Evolutionary conservation across 805 yeast species (phyloP).

Genomic region (Yarrowia sp.): DNA sequence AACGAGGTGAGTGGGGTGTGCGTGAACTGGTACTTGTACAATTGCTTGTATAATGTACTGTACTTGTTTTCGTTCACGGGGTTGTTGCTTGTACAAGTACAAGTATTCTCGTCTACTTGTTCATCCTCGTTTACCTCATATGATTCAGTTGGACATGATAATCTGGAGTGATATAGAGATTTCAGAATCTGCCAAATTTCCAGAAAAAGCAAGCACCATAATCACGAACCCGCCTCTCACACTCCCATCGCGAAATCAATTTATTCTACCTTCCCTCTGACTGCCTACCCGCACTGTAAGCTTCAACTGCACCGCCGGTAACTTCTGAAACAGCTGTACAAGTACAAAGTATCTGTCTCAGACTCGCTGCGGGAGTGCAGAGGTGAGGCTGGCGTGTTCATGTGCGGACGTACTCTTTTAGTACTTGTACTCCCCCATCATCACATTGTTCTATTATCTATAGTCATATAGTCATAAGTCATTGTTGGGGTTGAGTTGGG

Average conservation of each 20-base stretch:
- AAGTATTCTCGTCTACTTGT: too few relatives aligned
- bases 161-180: not conserved
- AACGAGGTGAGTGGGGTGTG: too few relatives aligned
- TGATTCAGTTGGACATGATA: not conserved
- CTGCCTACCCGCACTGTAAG: constrained; percentile 1
- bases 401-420: too few relatives aligned
- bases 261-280: not conserved
- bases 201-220: too few relatives aligned
- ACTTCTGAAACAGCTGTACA: constrained; percentile 1
- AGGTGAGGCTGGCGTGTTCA: too few relatives aligned
- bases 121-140: too few relatives aligned
- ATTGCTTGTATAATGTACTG: too few relatives aligned
- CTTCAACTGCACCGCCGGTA: not conserved
- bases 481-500: not conserved
- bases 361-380: constrained; percentile 7
- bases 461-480: constrained; percentile 8
- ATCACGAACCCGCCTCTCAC: too few relatives aligned
- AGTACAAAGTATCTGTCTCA: constrained; percentile 16
- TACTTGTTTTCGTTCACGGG: too few relatives aligned
- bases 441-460: not conserved
- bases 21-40: too few relatives aligned
- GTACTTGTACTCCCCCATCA: not conserved
- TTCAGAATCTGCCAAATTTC: too few relatives aligned
- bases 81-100: too few relatives aligned
- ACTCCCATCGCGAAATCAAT: not conserved